phyloP scores from a whole-genome alignment of 495 filamentous ascomycete species.

The Parmelia sp. region DNA sequence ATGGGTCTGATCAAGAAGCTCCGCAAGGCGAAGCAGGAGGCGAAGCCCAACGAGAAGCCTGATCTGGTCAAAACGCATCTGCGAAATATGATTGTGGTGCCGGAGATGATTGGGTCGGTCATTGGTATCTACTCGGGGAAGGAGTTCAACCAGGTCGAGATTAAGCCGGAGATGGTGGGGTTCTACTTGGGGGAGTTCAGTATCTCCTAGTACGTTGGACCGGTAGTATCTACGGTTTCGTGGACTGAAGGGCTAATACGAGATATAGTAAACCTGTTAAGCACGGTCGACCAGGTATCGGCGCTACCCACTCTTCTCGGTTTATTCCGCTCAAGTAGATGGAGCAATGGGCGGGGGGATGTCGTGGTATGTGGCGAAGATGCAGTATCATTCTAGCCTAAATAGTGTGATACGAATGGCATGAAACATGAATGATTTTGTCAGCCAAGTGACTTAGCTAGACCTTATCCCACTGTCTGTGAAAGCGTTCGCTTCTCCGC shows the following conservation, averaged over 20 bases:
- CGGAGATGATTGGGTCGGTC: conserved; percentile 97
- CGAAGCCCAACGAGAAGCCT: conserved; percentile 99
- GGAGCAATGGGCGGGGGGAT: conserved; percentile 23
- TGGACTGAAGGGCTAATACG: conserved; percentile 22
- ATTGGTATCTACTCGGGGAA: conserved; percentile 99
- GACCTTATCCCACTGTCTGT: not conserved
- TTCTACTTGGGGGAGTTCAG: conserved; percentile 99
- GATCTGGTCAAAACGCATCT: conserved; percentile 99
- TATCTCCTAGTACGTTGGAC: conserved; percentile 88
- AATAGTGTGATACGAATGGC: not conserved
- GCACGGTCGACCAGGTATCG: conserved; percentile 99
- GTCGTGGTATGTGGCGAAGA: not conserved
- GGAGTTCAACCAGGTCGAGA: conserved; percentile 99
- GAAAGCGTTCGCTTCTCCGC: not conserved
- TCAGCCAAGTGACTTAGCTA: not conserved
- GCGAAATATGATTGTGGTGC: conserved; percentile 98
- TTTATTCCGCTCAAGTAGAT: conserved; percentile 99
- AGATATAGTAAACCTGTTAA: conserved; percentile 89
- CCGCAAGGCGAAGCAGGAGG: conserved; percentile 99
- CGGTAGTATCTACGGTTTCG: not conserved
- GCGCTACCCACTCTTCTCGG: conserved; percentile 99
- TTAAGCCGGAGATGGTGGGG: conserved; percentile 99
- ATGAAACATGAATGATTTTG: not conserved
- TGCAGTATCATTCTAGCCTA: conserved; percentile 5
- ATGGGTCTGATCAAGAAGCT: conserved; percentile 99